A percentile compares a stretch with the other conserved stretches of the same genome.
Evolutionary conservation across 2,329 filamentous ascomycete species (phyloP).

Genomic region (Aureobasidium namibiae): DNA sequence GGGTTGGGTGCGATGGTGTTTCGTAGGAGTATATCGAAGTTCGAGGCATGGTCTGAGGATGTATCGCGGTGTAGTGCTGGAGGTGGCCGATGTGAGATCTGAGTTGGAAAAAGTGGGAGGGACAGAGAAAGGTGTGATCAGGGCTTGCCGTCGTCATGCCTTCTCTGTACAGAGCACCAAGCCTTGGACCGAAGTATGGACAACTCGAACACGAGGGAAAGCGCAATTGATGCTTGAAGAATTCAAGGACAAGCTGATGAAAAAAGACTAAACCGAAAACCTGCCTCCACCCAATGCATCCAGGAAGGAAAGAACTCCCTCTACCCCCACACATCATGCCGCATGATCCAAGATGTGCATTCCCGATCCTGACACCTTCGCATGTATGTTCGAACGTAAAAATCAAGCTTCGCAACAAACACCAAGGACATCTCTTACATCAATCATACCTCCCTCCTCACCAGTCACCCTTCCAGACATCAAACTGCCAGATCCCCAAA

Average conservation of each 20-base stretch:
- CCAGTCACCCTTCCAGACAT: conserved; percentile 23
- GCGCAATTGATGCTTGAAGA: background rate
- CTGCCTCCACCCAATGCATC: background rate
- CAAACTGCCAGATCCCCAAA: conserved; percentile 28
- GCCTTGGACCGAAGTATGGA: background rate
- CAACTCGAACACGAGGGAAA: background rate
- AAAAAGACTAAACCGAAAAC: background rate
- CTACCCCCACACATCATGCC: background rate
- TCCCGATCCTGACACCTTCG: background rate
- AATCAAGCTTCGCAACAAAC: conserved; percentile 15
- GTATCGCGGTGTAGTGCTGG: no score
- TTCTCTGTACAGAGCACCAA: background rate
- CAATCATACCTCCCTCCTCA: conserved; percentile 8
- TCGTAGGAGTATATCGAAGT: no score
- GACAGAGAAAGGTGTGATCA: background rate
- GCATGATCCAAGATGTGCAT: background rate
- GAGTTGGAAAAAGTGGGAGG: background rate
- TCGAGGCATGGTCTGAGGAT: no score
- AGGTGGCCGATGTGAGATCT: background rate
- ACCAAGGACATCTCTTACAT: conserved; percentile 16
- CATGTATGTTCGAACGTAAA: background rate
- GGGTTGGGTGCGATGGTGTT: background rate
- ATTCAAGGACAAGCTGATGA: background rate
- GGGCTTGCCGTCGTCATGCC: background rate
- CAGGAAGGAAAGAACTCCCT: background rate